Conservation (phyloP, 1,284 basidiomycete species). For the Leccinum pachyderme region DNA sequence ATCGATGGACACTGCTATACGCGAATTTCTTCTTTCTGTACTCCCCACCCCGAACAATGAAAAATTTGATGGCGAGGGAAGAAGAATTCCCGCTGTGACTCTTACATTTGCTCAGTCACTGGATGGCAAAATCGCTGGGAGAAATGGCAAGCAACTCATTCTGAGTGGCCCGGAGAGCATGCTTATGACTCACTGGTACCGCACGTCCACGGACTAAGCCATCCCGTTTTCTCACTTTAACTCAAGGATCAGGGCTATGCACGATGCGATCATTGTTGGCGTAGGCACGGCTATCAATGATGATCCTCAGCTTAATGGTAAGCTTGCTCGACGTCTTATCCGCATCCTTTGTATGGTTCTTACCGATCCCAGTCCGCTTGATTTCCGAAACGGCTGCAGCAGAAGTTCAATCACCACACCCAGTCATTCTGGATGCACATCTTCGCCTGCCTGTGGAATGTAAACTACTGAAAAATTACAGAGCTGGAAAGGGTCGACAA, state of each 20-base stretch:
- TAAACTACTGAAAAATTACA: slow-evolving; percentile 74
- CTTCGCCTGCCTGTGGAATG: slow-evolving; percentile 67
- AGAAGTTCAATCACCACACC: slow-evolving; percentile 62
- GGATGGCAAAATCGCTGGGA: slow-evolving; percentile 90
- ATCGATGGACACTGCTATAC: slow-evolving; percentile 9
- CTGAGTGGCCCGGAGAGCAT: slow-evolving; percentile 88
- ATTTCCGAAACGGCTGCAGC: slow-evolving; percentile 43
- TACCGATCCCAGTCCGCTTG: slow-evolving; percentile 40
- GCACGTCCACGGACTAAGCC: neutral
- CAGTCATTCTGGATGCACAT: slow-evolving; percentile 80
- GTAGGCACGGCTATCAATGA: slow-evolving; percentile 90
- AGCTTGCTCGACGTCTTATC: slow-evolving; percentile 24
- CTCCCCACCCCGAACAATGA: slow-evolving; percentile 16
- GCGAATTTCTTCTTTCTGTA: slow-evolving; percentile 30
- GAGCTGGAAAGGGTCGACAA: slow-evolving; percentile 56
- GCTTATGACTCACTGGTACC: slow-evolving; percentile 91
- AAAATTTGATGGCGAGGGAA: slow-evolving; percentile 19
- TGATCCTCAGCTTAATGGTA: slow-evolving; percentile 91
- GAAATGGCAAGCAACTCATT: slow-evolving; percentile 69
- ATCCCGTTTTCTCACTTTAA: slow-evolving; percentile 4
- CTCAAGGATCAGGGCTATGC: slow-evolving; percentile 79
- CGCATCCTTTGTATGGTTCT: slow-evolving; percentile 1
- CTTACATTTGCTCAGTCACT: slow-evolving; percentile 95
- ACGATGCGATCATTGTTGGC: slow-evolving; percentile 91
- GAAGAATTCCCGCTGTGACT: slow-evolving; percentile 57